These are phyloP conservation scores for Xylariaceae sp. DNA, from an alignment of 2,329 filamentous ascomycete genomes.

Conservation along the genomic window DNA sequence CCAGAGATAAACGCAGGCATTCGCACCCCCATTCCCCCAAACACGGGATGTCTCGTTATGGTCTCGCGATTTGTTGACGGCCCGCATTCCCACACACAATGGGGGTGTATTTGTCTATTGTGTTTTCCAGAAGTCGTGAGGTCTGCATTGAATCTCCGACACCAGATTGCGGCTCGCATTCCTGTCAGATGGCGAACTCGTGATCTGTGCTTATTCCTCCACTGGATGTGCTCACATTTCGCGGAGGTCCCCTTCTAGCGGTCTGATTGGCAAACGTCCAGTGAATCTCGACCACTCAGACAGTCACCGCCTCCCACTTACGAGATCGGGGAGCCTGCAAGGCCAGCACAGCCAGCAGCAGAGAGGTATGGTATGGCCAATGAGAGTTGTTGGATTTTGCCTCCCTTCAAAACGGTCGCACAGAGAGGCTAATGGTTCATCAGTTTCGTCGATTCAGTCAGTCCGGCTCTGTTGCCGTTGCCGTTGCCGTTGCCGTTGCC, in stretches of 20 bases:
- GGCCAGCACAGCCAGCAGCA: slow-evolving; percentile 22
- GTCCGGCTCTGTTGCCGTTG: neutral
- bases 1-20: slow-evolving; percentile 1
- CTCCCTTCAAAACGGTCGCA: slow-evolving; percentile 18
- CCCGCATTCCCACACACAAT: neutral
- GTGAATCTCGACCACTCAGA: slow-evolving; percentile 28
- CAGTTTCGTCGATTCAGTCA: slow-evolving; percentile 18
- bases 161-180: slow-evolving; percentile 24
- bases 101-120: neutral
- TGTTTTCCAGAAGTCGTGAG: slow-evolving; percentile 9
- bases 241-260: slow-evolving; percentile 18
- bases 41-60: neutral
- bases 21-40: slow-evolving; percentile 3
- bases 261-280: slow-evolving; percentile 31
- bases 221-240: slow-evolving; percentile 17
- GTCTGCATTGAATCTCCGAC: slow-evolving; percentile 12
- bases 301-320: slow-evolving; percentile 24
- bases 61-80: neutral
- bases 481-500: neutral
- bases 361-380: slow-evolving; percentile 21
- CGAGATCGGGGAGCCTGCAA: slow-evolving; percentile 24
- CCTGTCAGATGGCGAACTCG: slow-evolving; percentile 30
- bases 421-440: slow-evolving; percentile 28
- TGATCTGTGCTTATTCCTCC: slow-evolving; percentile 33
- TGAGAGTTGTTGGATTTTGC: slow-evolving; percentile 14